Evolutionary conservation across 306 rosid genomes (phyloP).

Genomic region (Alnus rubra): DNA sequence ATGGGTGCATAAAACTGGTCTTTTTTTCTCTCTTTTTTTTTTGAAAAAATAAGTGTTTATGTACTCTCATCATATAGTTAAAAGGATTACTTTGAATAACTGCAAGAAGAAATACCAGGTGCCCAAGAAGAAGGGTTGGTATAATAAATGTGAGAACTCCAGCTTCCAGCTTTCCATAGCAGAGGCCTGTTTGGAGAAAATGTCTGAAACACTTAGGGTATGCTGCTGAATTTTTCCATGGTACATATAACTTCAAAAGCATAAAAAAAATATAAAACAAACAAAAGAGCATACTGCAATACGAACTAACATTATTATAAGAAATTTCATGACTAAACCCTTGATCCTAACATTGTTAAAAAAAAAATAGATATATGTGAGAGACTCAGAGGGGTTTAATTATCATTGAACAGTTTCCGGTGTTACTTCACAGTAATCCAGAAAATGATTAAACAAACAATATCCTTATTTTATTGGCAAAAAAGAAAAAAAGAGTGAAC

Average conservation of each 20-base stretch:
- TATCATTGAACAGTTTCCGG: neutral
- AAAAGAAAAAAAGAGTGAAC: neutral
- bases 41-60: neutral
- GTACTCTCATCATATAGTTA: neutral
- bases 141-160: slow-evolving; percentile 75
- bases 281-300: neutral
- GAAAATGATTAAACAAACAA: neutral
- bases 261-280: neutral
- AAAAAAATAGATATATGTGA: neutral
- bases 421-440: neutral
- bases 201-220: neutral
- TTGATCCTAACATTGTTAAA: neutral
- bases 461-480: neutral
- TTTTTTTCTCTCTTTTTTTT: too few relatives aligned
- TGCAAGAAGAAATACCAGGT: slow-evolving; percentile 61
- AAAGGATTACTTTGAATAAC: neutral
- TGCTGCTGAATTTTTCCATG: neutral
- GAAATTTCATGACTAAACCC: neutral
- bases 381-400: neutral
- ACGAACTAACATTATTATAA: neutral
- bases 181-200: slow-evolving; percentile 66
- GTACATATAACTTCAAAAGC: neutral
- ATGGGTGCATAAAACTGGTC: neutral
- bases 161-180: slow-evolving; percentile 93
- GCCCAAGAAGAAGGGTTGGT: slow-evolving; percentile 79